phyloP scores from a whole-genome alignment of 106 monocot species.

The Allium sativum region DNA sequence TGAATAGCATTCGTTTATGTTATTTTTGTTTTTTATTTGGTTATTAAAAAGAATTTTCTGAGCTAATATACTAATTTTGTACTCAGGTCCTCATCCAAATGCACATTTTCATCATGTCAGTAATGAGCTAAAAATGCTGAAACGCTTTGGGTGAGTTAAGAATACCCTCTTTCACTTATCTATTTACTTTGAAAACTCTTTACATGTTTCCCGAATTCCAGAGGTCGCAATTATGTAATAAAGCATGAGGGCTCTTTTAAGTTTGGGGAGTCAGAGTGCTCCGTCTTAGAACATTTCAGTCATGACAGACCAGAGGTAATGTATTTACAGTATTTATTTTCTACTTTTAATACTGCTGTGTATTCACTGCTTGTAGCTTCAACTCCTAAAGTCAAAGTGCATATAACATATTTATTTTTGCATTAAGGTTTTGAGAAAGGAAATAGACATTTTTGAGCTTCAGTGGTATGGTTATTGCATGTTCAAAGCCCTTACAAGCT shows the following conservation, averaged over 20 bases:
- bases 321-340: not conserved
- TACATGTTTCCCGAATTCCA: slow-evolving; percentile 7
- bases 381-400: no score
- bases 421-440: slow-evolving; percentile 60
- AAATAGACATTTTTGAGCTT: slow-evolving; percentile 61
- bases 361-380: no score
- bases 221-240: slow-evolving; percentile 75
- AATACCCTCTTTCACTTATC: no score
- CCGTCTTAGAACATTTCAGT: slow-evolving; percentile 87
- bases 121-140: slow-evolving; percentile 92
- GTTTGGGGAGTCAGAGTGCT: slow-evolving; percentile 58
- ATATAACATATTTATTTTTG: not conserved
- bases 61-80: no score
- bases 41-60: not conserved
- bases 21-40: not conserved
- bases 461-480: slow-evolving; percentile 92
- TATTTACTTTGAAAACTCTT: no score
- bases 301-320: slow-evolving; percentile 97
- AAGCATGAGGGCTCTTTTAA: slow-evolving; percentile 80
- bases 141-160: slow-evolving; percentile 73
- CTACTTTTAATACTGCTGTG: no score
- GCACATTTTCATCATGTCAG: slow-evolving; percentile 75
- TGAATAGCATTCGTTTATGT: no score
- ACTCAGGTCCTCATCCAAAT: slow-evolving; percentile 74
- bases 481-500: slow-evolving; percentile 82